phyloP scores from a whole-genome alignment of 768 basidiomycete genomes.

The Tricholoma terreum region DNA sequence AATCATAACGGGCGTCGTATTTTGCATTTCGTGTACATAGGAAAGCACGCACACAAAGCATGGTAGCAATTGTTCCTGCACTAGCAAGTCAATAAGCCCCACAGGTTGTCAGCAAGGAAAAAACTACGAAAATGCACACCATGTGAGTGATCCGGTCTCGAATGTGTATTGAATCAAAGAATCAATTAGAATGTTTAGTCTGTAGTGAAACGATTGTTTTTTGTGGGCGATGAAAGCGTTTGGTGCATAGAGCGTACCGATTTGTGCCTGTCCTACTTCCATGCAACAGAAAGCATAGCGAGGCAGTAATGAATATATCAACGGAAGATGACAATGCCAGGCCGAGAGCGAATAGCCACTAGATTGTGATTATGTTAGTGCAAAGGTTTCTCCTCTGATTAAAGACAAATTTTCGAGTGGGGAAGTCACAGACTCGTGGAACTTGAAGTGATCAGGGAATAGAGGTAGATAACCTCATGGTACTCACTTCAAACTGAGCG shows the following conservation, averaged over 20 bases:
- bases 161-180: constrained; percentile 48
- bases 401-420: too few species aligned
- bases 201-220: constrained; percentile 18
- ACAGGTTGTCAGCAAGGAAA: not conserved
- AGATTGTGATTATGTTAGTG: not conserved
- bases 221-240: too few species aligned
- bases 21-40: not conserved
- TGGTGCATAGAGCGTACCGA: too few species aligned
- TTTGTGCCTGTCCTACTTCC: constrained; percentile 35
- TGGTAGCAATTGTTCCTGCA: constrained; percentile 6
- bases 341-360: constrained; percentile 57
- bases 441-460: too few species aligned
- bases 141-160: constrained; percentile 53
- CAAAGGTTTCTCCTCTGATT: too few species aligned
- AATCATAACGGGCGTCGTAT: not conserved
- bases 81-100: not conserved
- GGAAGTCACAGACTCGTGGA: too few species aligned
- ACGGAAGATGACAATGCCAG: constrained; percentile 47
- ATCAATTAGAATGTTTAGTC: constrained; percentile 46
- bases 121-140: constrained; percentile 21
- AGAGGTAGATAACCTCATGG: too few species aligned
- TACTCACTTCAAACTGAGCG: not conserved
- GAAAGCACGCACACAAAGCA: constrained; percentile 6
- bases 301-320: constrained; percentile 47
- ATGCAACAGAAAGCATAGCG: constrained; percentile 42